Evolutionary conservation across 768 basidiomycete genomes (phyloP), one percentile per base, ranked within the genome.

Genomic region (Lactarius sp.): DNA sequence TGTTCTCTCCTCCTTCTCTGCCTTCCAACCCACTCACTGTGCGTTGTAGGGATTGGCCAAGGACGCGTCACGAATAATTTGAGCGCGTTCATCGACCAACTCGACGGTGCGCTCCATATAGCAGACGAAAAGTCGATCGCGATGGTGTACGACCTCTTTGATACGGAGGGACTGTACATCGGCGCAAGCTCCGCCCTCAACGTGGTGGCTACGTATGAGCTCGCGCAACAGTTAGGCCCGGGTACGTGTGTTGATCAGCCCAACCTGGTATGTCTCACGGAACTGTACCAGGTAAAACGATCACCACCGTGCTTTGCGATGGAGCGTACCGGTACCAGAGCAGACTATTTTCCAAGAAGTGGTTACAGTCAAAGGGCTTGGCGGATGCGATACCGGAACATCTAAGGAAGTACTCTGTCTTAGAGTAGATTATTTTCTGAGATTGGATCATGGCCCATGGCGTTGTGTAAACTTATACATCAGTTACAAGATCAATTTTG

Each of bases 311-410:
- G 57, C 76, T 99, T 44, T 92, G 90, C 73, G 97, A 99, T 72
- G 97, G 96, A 7, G 97, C 97, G 51, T 96, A 98, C 71, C 84
- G 97, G 71, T 97, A 99, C 72, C 97, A 98, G 77, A 95, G 92
- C 65, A 83, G 97, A 12, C 77, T 99, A 41, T 99, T 99, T 78
- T 97, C 94, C 16, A 90, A 90, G 73, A 83, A 85, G 69, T 99
- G 97, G 97, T 77, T 99, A 52, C 79, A 85, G 71, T 78, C 81
- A 41, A 98, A 98, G 73, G 86, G 81, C 0, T 77, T 99, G 55
- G 80, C 83, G 47, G 78, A 81, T 39, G 86, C 87, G 27, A 92
- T 99, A 70, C 95, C 97, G 1, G 79, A 83, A 52, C 81, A 90
- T 67, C 74, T 98, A 66, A 87, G 85, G 74, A 96, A 96, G 73